Conservation (phyloP, 2,329 filamentous ascomycete genomes). For the Pseudogymnoascus sp. region DNA sequence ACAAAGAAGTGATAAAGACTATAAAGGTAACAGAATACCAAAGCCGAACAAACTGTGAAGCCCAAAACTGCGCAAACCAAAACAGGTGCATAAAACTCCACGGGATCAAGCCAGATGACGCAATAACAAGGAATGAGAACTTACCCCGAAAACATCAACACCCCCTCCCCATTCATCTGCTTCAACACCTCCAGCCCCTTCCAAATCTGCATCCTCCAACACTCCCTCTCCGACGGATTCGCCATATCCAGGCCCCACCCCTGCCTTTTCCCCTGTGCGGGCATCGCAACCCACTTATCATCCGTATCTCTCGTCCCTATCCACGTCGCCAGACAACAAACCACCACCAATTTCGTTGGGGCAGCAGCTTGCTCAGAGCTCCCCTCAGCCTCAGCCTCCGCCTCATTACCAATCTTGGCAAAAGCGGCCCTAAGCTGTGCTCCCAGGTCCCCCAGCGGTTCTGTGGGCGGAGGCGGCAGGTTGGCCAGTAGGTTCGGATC, state of each 20-base stretch:
- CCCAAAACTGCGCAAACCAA: background rate
- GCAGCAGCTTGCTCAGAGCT: background rate
- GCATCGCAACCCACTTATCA: background rate
- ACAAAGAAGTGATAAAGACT: background rate
- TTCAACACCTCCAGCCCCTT: background rate
- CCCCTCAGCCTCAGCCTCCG: background rate
- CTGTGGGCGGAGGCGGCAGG: background rate
- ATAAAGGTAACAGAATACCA: background rate
- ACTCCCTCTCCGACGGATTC: background rate
- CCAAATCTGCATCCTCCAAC: conserved; percentile 1
- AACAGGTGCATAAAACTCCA: background rate
- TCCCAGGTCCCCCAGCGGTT: background rate
- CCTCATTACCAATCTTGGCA: background rate
- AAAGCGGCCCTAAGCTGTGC: background rate
- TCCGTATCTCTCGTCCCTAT: background rate
- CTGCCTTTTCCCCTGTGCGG: background rate
- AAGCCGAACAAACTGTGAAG: background rate
- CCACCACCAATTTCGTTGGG: background rate
- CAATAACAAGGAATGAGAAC: background rate
- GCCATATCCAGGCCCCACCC: background rate
- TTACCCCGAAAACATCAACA: background rate
- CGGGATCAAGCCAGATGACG: no score
- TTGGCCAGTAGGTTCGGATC: background rate
- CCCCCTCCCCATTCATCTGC: background rate
- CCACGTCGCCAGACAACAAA: background rate